Evolutionary conservation across 176 grass and related monocot species (phyloP), one percentile per base, ranked within the genome.

Genomic region (Phoenix dactylifera): DNA sequence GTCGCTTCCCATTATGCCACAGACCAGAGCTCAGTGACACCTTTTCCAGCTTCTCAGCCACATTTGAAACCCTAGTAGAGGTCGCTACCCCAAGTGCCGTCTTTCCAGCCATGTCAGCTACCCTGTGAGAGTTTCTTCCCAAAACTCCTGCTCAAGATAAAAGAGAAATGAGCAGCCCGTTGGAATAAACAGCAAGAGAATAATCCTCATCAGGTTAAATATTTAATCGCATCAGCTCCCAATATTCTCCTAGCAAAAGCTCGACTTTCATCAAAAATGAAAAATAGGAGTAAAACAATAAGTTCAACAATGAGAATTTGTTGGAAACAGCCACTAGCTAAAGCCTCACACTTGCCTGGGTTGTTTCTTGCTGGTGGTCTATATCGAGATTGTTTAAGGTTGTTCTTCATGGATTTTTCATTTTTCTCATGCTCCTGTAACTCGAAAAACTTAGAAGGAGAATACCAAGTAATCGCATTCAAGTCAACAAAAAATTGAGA

Each of bases 301-400:
- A 30, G 1, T 2, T 12, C 2, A 14, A 12, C 7, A 44, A 44
- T 44, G 7, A 44, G 35, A 44, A 44, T 44, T 12, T 44, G 35
- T 12, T 14, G 35, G 10, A 12, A 14, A 2, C 9, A 14, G 35
- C 35, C 10, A 44, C 35, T 9, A 44, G 12, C 35, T 44, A 44
- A 44, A 44, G 12, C 35, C 35, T 44, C 9, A 44, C 35, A 70
- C 66, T 78, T 91, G 35, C 93, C 87, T 80, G 76, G 74, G 56
- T 76, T 92, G 74, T 83, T 92, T 79, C 81, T 85, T 60, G 82
- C 76, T 10, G 70, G 62, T 68, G 86, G 77, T 29, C 76, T 72
- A 62, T 73, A 80, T 5, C 26, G 80, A 67, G 65, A 67, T 52
- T 79, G 64, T 76, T 81, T 92, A 35, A 49, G 75, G 64, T 59